Percentiles rank a stretch among this genome's conserved stretches.
Evolutionary conservation across 345 rosid species (phyloP).

Genomic region (Bruguiera gymnorhiza): DNA sequence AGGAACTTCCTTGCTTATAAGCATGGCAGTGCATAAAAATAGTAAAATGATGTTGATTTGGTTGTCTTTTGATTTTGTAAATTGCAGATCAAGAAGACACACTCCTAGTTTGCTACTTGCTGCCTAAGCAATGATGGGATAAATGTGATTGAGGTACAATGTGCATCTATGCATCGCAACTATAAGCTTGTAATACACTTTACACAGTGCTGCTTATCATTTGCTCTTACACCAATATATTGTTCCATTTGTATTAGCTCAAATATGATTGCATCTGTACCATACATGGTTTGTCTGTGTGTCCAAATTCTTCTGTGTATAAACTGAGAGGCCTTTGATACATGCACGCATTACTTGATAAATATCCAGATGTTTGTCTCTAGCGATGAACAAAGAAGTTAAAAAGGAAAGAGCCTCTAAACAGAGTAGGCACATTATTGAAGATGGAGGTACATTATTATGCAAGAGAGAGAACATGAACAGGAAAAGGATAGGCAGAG

Average conservation of each 20-base stretch:
- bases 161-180: no score
- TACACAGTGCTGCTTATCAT: no score
- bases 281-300: neutral
- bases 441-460: neutral
- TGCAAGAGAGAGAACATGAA: neutral
- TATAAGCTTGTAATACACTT: no score
- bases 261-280: neutral
- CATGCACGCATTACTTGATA: neutral
- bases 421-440: neutral
- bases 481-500: neutral
- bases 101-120: no score
- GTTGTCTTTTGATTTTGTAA: no score
- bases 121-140: no score
- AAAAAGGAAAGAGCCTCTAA: neutral
- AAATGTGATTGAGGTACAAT: no score
- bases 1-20: no score
- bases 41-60: no score
- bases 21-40: no score
- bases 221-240: no score
- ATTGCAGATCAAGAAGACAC: no score
- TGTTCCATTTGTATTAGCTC: neutral
- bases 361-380: neutral
- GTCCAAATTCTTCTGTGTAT: neutral
- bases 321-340: neutral
- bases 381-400: neutral